These are phyloP conservation scores for Hypoxylon crocopeplum DNA, from an alignment of 495 filamentous ascomycete genomes.

Conservation along the genomic window DNA sequence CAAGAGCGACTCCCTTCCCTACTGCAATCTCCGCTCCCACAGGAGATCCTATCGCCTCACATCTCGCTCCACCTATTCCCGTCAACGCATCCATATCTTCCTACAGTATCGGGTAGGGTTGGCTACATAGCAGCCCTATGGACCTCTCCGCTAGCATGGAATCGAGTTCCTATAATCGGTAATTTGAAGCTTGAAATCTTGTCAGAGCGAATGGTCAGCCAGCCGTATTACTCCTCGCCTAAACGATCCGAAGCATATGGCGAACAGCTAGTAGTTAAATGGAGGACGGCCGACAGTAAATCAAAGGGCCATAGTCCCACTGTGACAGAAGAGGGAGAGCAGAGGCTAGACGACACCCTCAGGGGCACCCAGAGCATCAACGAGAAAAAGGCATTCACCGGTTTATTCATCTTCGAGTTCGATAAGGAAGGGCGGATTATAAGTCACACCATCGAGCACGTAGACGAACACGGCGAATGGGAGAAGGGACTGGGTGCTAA, in stretches of 20 bases:
- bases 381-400: constrained; percentile 69
- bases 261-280: constrained; percentile 86
- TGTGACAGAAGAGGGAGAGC: constrained; percentile 38
- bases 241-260: constrained; percentile 54
- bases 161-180: constrained; percentile 84
- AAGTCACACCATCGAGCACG: constrained; percentile 92
- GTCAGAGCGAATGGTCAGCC: constrained; percentile 82
- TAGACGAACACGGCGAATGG: constrained; percentile 76
- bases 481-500: constrained; percentile 64
- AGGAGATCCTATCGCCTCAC: constrained; percentile 83
- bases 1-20: constrained; percentile 87
- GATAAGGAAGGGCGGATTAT: constrained; percentile 85
- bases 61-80: constrained; percentile 97
- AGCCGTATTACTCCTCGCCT: constrained; percentile 38
- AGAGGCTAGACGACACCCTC: constrained; percentile 29
- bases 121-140: constrained; percentile 92
- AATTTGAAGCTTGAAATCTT: constrained; percentile 87
- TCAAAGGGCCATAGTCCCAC: constrained; percentile 31
- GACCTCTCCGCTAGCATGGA: constrained; percentile 96
- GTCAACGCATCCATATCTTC: constrained; percentile 93
- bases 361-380: constrained; percentile 34
- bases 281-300: constrained; percentile 66
- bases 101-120: constrained; percentile 85
- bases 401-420: constrained; percentile 94
- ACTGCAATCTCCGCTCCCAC: constrained; percentile 81